A percentile compares a stretch with the other conserved stretches of the same genome.
Conservation (phyloP, 2,329 filamentous ascomycete species). For the Xenosphaeropsis pyriputrescens region DNA sequence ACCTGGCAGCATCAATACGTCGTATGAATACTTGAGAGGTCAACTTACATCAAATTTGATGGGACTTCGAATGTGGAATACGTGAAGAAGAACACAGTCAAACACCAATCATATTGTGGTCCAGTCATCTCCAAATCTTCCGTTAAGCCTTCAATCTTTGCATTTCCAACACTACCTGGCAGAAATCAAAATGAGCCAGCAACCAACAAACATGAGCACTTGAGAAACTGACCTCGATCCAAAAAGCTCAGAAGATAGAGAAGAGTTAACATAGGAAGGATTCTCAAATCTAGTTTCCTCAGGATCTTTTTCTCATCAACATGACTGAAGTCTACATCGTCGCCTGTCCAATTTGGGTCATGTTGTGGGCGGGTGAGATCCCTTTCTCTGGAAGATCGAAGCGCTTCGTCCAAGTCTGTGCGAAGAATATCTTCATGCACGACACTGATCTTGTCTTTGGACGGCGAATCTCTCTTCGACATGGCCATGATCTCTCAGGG, state of each 20-base stretch:
- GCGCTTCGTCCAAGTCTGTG: too few species aligned
- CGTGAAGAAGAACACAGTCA: slow-evolving; percentile 41
- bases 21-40: too few species aligned
- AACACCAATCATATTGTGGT: slow-evolving; percentile 16
- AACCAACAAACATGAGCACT: slow-evolving; percentile 32
- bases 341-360: slow-evolving; percentile 1
- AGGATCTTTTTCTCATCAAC: slow-evolving; percentile 6
- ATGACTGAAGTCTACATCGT: slow-evolving; percentile 5
- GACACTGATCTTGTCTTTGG: neutral
- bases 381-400: too few species aligned
- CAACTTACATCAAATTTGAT: slow-evolving; percentile 36
- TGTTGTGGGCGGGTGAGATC: neutral
- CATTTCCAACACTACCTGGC: slow-evolving; percentile 51
- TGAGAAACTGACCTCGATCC: slow-evolving; percentile 29
- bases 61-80: slow-evolving; percentile 42
- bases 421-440: neutral
- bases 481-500: neutral
- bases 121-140: slow-evolving; percentile 43
- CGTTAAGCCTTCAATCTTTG: slow-evolving; percentile 47
- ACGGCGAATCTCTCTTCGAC: neutral
- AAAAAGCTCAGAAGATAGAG: slow-evolving; percentile 65
- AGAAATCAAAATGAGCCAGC: slow-evolving; percentile 35
- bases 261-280: slow-evolving; percentile 53
- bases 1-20: slow-evolving; percentile 3
- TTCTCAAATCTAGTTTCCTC: slow-evolving; percentile 39